Evolutionary conservation across 257 asterid species (phyloP), one percentile per base, ranked within the genome.

Genomic region (Plantago ovata): DNA sequence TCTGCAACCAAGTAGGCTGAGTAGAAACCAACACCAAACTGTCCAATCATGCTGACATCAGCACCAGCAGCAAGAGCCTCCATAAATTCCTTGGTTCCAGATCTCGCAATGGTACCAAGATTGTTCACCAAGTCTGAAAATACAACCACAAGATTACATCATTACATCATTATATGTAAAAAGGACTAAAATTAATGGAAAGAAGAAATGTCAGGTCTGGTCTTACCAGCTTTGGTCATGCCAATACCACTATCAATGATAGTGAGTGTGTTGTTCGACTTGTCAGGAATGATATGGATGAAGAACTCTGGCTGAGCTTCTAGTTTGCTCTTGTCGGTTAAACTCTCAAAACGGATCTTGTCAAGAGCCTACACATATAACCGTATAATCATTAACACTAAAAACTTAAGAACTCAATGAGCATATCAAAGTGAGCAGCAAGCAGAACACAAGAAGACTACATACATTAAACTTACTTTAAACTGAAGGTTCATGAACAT

Each of bases 31-130:
- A 80, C 86, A 44, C 87, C 87, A 20, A 81, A 81, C 48, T 81
- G 87, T 8, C 87, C 87, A 47, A 81, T 81, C 87, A 81, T 81
- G 66, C 84, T 77, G 14, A 81, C 87, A 75, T 81, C 87, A 56
- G 87, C 87, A 15, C 87, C 87, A 38, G 87, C 87, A 12, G 84
- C 81, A 49, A 81, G 56, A 13, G 87, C 87, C 53, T 81, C 87
- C 87, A 81, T 81, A 28, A 81, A 81, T 19, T 81, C 87, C 54
- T 81, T 81, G n/a, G 88, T 81, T 15, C 84, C 88, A 3, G 88
- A 81, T 72, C 88, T 73, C 3, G 84, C 84, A 60, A 78, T 81
- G 7, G 88, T 81, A 14, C 88, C 88, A 7, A 81, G 71, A 20
- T 81, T 81, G 71, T 81, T 81, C 43, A 81, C 88, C 75, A 81